Conservation (phyloP, 768 basidiomycete species). For the Amanita rimosa region DNA sequence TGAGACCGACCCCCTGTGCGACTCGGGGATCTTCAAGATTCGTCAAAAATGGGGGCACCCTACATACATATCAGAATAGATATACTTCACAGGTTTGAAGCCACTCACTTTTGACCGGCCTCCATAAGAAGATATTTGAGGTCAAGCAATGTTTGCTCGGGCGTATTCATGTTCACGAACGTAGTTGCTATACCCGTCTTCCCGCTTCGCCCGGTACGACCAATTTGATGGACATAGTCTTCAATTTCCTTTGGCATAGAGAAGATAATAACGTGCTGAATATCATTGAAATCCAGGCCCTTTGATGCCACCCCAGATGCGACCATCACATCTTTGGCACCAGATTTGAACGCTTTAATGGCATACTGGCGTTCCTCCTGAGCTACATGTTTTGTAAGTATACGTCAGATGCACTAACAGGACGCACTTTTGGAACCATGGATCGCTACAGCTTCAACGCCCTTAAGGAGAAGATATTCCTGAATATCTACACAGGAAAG, state of each 20-base stretch:
- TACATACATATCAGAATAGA: conserved; percentile 26
- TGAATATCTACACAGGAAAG: conserved; percentile 69
- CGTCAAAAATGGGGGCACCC: conserved; percentile 87
- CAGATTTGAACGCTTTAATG: conserved; percentile 95
- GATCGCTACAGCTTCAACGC: conserved; percentile 96
- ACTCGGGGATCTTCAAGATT: conserved; percentile 88
- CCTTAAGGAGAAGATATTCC: conserved; percentile 92
- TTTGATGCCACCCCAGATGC: conserved; percentile 97
- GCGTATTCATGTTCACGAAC: conserved; percentile 96
- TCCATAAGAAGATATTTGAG: conserved; percentile 95
- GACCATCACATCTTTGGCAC: conserved; percentile 98
- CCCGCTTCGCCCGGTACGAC: conserved; percentile 93
- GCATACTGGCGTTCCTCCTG: conserved; percentile 99
- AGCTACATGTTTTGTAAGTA: conserved; percentile 31
- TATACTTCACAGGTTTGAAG: not conserved
- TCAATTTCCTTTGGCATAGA: conserved; percentile 99
- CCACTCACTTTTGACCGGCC: conserved; percentile 85
- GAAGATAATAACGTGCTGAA: conserved; percentile 98
- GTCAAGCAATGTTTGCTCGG: conserved; percentile 93
- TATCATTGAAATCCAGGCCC: conserved; percentile 97
- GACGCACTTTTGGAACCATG: conserved; percentile 91
- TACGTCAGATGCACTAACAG: not conserved
- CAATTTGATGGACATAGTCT: conserved; percentile 99
- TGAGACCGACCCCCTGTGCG: conserved; percentile 51
- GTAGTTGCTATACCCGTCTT: conserved; percentile 99